Evolutionary conservation across 495 filamentous ascomycete genomes (phyloP), one percentile per base, ranked within the genome.

Genomic region (Penicillium chermesinum): DNA sequence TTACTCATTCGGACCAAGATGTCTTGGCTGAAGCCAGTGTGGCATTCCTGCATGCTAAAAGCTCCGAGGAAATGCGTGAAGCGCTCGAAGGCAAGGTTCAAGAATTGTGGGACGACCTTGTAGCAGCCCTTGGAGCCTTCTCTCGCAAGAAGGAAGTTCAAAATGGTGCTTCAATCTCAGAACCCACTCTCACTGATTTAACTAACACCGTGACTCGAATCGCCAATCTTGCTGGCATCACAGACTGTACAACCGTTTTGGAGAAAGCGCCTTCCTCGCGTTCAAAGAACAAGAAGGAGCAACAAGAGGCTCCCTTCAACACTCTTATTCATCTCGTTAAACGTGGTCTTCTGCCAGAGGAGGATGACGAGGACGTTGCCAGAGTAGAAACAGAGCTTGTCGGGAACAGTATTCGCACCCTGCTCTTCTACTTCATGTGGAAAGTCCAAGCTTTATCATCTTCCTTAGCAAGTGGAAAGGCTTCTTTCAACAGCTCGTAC

Each of bases 341-440:
- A 44, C 83, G 90, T 21, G 89, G 86, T 15, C 64, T 76, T 6
- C 76, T 80, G 15, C 71, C 63, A 30, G 53, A 77, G 22, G 78
- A 82, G 20, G 72, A 78, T 1, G 77, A 84, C 44, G 79, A 85
- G 20, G 82, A 85, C 10, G 61, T 77, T 3, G 83, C 85, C 45
- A 78, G 77, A 35, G 67, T 84, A 7, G 90, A 95, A 59, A 83
- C 88, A 48, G 84, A 90, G 48, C 67, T 93, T 41, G 80, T 90
- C 5, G 72, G 74, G 8, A 83, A 79, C 46, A 84, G 88, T 15
- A 81, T 90, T 51, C 83, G 84, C 51, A 74, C 83, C 5, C 64
- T 86, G 17, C 69, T 90, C 18, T 88, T 90, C 70, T 97, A 96
- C 69, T 93, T 96, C 65, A 87, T 95, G 83, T 98, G 93, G 93